Base-by-base conservation (phyloP, 2,329 filamentous ascomycete species). In the Ophiostoma triangulosporum region DNA sequence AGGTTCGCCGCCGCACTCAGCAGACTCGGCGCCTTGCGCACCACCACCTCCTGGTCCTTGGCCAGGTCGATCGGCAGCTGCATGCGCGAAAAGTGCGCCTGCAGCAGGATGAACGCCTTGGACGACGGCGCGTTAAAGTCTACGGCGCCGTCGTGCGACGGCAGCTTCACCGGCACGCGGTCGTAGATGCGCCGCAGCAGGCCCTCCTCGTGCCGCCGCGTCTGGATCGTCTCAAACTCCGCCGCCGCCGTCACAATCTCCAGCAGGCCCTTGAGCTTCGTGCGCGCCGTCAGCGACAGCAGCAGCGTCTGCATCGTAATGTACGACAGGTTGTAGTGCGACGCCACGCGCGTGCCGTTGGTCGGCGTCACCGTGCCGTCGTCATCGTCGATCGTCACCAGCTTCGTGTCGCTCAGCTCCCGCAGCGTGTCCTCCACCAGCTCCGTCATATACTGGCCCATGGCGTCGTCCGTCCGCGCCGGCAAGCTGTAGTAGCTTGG, bases 281-380 rank as follows among this genome's bases (percentile, higher is more conserved):
- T 97, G 61, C 84, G 84, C 40, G 82, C 82, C 53, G 81, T 90
- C 48, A 98, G 77, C 14, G 93, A 98, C 54, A 98, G 75, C 51
- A 98, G 74, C 75, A 98, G 91, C 0, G 93, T 98, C 70, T 98
- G 91, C 90, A 98, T 98, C 3, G 93, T 98, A 67, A 95, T 87
- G 71, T 96, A 97, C 6, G 91, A 96, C 64, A 98, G 95, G 69
- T 96, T 97, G 77, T 98, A 98, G 75, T 98, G 97, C 1, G 93
- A 89, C 9, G 88, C 89, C 64, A 98, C 97, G 87, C 96, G 96
- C 60, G 93, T 93, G 2, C 91, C 86, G 67, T 98, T 97, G 62
- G 95, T 80, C 14, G 93, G 90, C 17, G 86, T 79, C 45, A 97
- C 84, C 1, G 83, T 83, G 62, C 95, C 91, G 64, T 97, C 91